Evolutionary conservation across 345 rosid species (phyloP), one percentile per base, ranked within the genome.

Genomic region (Eucalyptus curtisii): DNA sequence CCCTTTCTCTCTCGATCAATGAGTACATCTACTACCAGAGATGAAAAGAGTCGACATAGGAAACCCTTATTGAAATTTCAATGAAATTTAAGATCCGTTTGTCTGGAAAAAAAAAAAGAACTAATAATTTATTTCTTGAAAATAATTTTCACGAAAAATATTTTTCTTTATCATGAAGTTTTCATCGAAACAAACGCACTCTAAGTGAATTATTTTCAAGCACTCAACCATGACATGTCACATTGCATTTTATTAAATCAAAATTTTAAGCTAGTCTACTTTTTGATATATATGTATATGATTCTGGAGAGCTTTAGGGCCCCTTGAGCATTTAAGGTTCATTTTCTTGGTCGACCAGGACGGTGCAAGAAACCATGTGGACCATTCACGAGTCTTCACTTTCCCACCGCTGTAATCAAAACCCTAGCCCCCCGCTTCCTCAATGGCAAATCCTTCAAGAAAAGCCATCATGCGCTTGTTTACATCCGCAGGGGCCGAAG

Each of bases 151-250:
- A 64, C 16, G 10, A 31, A 64, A n/a, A n/a, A 64, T 76, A 10
- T 76, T 76, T 40, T 40, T 3, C 3, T 40, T 20, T 40, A 6
- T 71, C 27, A 6, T 20, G 47, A 3, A 40, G 0, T 20, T 76
- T 40, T 40, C 15, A 11, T 2, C 0, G 15, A 40, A 76, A 76
- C 3, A 76, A 20, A 10, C 1, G 1, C 8, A 40, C 4, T 7
- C 13, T 20, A 76, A 76, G 30, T 20, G 16, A 7, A 40, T 76
- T 25, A 12, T 76, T 37, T 76, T 76, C 84, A 40, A 40, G 30
- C 30, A 40, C 44, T 40, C 47, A 76, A 71, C 4, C 19, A 37
- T 40, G 13, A 71, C 3, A 76, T 19, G 15, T 20, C 47, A 3
- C 45, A 12, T 76, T 11, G 15, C 27, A 19, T 10, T 40, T 76